Conservation (phyloP, 75 land plant species). For the Azolla pinnata region DNA sequence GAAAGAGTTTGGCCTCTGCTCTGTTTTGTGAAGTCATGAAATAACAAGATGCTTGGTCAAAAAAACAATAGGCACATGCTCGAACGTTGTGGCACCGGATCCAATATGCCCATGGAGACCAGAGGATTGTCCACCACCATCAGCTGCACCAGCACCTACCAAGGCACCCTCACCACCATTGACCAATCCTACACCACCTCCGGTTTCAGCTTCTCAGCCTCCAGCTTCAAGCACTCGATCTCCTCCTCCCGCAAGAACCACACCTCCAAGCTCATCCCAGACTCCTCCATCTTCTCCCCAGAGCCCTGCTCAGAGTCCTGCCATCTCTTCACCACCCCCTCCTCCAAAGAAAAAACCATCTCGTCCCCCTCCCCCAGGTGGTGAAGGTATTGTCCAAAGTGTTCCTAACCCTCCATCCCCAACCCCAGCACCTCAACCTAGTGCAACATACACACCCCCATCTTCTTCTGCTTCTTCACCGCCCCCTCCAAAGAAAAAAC, state of each 20-base stretch:
- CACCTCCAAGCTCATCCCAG: neutral
- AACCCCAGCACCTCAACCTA: neutral
- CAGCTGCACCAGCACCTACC: neutral
- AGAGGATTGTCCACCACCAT: slow-evolving; percentile 1
- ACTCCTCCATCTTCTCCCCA: neutral
- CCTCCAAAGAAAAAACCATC: neutral
- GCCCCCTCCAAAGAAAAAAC: slow-evolving; percentile 7
- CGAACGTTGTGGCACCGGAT: neutral
- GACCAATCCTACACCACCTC: neutral
- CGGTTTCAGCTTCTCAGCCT: neutral
- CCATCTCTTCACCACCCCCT: slow-evolving; percentile 14
- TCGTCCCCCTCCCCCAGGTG: slow-evolving; percentile 5
- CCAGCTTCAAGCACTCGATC: neutral
- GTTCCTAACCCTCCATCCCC: neutral
- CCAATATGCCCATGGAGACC: slow-evolving; percentile 6
- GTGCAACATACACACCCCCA: neutral
- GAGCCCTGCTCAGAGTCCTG: neutral
- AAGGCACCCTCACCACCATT: neutral
- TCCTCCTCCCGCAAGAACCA: too few species aligned
- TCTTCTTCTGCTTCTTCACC: neutral
- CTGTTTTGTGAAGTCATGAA: too few species aligned
- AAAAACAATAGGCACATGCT: neutral
- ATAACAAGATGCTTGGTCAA: too few species aligned
- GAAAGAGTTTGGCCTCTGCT: too few species aligned
- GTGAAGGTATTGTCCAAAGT: neutral